These are phyloP conservation scores for Crataegus laevigata DNA, from an alignment of 306 rosid genomes.

Conservation along the genomic window DNA sequence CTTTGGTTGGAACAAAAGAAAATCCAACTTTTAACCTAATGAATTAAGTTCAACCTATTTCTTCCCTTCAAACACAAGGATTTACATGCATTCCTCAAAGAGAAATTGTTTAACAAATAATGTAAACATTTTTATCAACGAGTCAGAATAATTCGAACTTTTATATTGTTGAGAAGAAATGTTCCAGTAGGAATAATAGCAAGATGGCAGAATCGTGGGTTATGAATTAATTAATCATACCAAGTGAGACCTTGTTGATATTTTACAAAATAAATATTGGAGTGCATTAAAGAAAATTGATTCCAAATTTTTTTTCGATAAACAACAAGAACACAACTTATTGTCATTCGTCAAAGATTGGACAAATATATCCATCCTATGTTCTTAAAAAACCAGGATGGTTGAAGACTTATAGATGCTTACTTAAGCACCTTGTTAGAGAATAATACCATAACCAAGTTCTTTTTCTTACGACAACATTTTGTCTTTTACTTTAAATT, in stretches of 20 bases:
- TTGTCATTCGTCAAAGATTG: neutral
- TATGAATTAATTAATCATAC: too few relatives aligned
- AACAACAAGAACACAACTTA: neutral
- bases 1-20: neutral
- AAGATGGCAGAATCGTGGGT: too few relatives aligned
- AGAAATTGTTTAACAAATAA: too few relatives aligned
- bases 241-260: neutral
- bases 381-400: neutral
- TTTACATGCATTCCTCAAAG: neutral
- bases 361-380: neutral
- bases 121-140: neutral
- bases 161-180: neutral
- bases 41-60: too few relatives aligned
- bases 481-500: neutral
- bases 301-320: neutral
- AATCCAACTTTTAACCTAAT: neutral
- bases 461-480: neutral
- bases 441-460: neutral
- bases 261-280: neutral
- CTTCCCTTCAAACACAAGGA: too few relatives aligned
- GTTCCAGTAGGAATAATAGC: neutral
- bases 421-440: neutral
- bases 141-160: neutral
- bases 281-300: neutral
- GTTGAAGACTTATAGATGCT: neutral